phyloP scores from a whole-genome alignment of 2,329 filamentous ascomycete species.

The Ampelomyces quisqualis region DNA sequence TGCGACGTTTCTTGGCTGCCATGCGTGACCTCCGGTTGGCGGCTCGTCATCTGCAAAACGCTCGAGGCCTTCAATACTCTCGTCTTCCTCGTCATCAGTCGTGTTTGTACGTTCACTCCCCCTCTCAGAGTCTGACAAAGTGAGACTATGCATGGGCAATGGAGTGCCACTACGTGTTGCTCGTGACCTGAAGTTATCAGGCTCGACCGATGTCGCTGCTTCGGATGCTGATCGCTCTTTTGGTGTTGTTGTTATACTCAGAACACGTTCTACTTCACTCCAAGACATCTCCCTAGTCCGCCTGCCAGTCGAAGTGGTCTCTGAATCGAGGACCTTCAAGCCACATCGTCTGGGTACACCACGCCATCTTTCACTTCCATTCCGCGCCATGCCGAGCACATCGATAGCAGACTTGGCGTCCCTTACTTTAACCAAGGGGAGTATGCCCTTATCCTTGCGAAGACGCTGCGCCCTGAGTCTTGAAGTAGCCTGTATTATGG shows the following conservation, averaged over 20 bases:
- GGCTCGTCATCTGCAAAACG: slow-evolving; percentile 1
- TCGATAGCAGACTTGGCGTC: slow-evolving; percentile 59
- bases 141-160: slow-evolving; percentile 21
- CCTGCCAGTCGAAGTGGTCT: slow-evolving; percentile 3
- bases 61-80: not conserved
- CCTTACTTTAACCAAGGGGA: slow-evolving; percentile 44
- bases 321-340: slow-evolving; percentile 49
- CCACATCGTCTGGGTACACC: slow-evolving; percentile 54
- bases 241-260: slow-evolving; percentile 12
- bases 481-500: slow-evolving; percentile 69
- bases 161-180: slow-evolving; percentile 33
- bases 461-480: slow-evolving; percentile 58
- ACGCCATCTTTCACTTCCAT: slow-evolving; percentile 55
- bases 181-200: slow-evolving; percentile 17
- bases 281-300: slow-evolving; percentile 46
- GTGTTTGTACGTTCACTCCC: not conserved
- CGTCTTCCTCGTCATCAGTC: slow-evolving; percentile 1
- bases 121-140: slow-evolving; percentile 12
- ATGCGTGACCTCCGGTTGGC: not conserved
- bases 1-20: slow-evolving; percentile 2
- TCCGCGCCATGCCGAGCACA: slow-evolving; percentile 53
- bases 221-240: no score
- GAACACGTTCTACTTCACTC: slow-evolving; percentile 43
- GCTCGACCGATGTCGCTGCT: slow-evolving; percentile 19
- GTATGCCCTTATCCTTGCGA: slow-evolving; percentile 29